Percentiles rank a stretch among this genome's conserved stretches.
Evolutionary conservation across 805 yeast genomes (phyloP).

Genomic region (Candida pini): DNA sequence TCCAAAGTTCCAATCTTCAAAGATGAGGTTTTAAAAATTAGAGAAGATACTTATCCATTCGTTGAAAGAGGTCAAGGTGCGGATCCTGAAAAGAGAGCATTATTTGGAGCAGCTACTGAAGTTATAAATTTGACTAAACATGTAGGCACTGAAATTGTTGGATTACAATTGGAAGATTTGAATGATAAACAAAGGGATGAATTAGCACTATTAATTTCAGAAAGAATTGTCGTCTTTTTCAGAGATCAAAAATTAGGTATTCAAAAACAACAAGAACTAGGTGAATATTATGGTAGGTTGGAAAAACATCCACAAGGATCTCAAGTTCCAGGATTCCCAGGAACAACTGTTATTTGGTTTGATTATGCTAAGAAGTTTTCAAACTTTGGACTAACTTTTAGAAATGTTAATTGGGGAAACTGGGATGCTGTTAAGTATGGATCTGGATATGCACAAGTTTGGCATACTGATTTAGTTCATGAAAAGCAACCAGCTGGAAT

Average conservation of each 20-base stretch:
- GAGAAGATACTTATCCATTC: too few relatives aligned
- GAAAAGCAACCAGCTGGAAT: conserved; percentile 68
- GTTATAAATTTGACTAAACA: conserved; percentile 37
- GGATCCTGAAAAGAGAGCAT: conserved; percentile 29
- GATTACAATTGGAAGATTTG: conserved; percentile 36
- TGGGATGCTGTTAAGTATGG: too few relatives aligned
- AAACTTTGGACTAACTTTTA: conserved; percentile 27
- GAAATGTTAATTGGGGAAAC: too few relatives aligned
- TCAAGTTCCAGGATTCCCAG: conserved; percentile 30
- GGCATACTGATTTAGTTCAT: conserved; percentile 71
- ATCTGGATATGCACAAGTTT: conserved; percentile 36
- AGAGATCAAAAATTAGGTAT: conserved; percentile 36
- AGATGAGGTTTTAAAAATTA: too few relatives aligned
- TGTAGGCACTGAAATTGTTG: conserved; percentile 53
- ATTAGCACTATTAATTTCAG: conserved; percentile 39
- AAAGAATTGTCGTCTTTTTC: conserved; percentile 43
- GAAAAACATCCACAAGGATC: conserved; percentile 34
- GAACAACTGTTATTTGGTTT: conserved; percentile 29
- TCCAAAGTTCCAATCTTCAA: too few relatives aligned
- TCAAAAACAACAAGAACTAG: conserved; percentile 34
- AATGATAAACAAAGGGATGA: conserved; percentile 38
- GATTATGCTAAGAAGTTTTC: conserved; percentile 32
- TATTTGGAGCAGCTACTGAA: conserved; percentile 35
- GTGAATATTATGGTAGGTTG: conserved; percentile 37
- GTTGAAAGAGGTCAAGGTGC: conserved; percentile 13